Percentiles rank a stretch among this genome's conserved stretches.
Conservation (phyloP, 1,139 yeast species). For the Yamadazyma aaseri region DNA sequence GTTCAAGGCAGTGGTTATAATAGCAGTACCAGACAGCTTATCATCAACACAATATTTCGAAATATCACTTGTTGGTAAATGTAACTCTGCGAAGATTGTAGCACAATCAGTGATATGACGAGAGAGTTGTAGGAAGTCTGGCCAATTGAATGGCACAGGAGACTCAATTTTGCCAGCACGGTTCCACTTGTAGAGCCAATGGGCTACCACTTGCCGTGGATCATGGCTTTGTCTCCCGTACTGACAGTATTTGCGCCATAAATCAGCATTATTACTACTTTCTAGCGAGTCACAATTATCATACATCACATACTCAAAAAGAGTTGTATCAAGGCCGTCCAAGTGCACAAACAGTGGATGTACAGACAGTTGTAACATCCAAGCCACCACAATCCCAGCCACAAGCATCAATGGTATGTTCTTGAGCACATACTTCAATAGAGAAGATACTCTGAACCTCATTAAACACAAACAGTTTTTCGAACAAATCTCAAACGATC, state of each 20-base stretch:
- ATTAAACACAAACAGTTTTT: too few species aligned
- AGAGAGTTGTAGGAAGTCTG: too few species aligned
- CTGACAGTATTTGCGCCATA: neutral
- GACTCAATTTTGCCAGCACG: neutral
- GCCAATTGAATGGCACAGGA: slow-evolving; percentile 1
- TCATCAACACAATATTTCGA: too few species aligned
- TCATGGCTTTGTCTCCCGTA: neutral
- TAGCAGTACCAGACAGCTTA: too few species aligned
- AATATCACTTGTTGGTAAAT: too few species aligned
- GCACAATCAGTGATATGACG: too few species aligned
- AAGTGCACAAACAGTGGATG: too few species aligned
- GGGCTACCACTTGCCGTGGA: neutral
- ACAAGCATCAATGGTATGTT: neutral
- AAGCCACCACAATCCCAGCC: neutral
- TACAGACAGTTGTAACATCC: too few species aligned
- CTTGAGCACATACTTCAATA: neutral
- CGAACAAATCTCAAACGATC: too few species aligned
- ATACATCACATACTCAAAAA: neutral
- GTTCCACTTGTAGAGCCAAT: neutral
- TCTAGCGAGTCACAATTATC: neutral
- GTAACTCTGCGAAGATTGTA: too few species aligned
- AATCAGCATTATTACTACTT: neutral
- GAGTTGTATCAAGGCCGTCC: neutral
- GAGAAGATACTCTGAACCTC: neutral
- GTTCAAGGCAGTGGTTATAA: too few species aligned